Conservation (phyloP, 345 rosid species). For the Erucastrum elatum region DNA sequence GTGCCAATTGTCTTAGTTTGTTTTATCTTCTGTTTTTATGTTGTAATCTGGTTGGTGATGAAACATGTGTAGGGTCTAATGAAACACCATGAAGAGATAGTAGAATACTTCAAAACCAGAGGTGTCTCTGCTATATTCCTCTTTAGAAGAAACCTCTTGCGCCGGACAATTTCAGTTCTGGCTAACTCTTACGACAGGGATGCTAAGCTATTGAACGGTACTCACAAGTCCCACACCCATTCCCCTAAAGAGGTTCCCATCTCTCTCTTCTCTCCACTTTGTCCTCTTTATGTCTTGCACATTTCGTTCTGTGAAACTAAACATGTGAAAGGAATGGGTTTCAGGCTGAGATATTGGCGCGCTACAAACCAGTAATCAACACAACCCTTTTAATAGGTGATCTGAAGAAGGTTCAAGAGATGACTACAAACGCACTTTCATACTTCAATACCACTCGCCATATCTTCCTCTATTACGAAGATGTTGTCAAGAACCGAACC, state of each 20-base stretch:
- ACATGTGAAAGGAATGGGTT: constrained; percentile 14
- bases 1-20: neutral
- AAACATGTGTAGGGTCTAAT: constrained; percentile 66
- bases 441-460: constrained; percentile 83
- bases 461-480: constrained; percentile 82
- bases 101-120: constrained; percentile 74
- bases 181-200: constrained; percentile 91
- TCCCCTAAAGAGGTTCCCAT: constrained; percentile 71
- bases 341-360: constrained; percentile 96
- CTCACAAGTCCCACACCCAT: constrained; percentile 97
- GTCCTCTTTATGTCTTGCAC: neutral
- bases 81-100: constrained; percentile 81
- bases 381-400: constrained; percentile 57
- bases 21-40: neutral
- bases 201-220: constrained; percentile 78
- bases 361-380: constrained; percentile 77
- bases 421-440: constrained; percentile 67
- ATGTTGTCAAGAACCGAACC: constrained; percentile 75
- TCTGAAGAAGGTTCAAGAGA: constrained; percentile 71
- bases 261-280: neutral
- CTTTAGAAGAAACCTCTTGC: constrained; percentile 88
- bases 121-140: constrained; percentile 91
- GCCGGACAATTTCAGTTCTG: constrained; percentile 87
- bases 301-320: constrained; percentile 1
- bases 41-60: constrained; percentile 27